Conservation (phyloP, 495 filamentous ascomycete genomes). For the Penicillium coprophilum region DNA sequence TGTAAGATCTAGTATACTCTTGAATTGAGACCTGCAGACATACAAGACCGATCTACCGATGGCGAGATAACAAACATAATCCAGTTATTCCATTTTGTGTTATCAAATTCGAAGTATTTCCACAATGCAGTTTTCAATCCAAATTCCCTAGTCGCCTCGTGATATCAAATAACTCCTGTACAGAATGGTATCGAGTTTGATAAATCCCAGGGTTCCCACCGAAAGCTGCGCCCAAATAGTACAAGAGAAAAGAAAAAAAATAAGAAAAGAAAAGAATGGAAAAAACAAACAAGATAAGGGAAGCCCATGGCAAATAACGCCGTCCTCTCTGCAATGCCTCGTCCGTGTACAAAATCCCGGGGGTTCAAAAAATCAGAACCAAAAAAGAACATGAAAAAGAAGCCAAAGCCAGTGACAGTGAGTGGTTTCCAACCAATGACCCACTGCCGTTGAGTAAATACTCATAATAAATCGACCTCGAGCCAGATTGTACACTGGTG, state of each 20-base stretch:
- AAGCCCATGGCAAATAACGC: conserved; percentile 25
- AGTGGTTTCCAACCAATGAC: conserved; percentile 3
- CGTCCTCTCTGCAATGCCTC: conserved; percentile 23
- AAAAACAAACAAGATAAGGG: neutral
- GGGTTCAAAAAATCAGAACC: conserved; percentile 9
- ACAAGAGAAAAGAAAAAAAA: conserved; percentile 20
- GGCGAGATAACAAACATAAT: neutral
- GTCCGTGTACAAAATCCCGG: conserved; percentile 24
- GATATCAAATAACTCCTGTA: conserved; percentile 34
- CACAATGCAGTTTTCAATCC: conserved; percentile 12
- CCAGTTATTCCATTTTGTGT: conserved; percentile 23
- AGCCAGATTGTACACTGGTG: neutral
- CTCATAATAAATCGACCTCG: neutral
- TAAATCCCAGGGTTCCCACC: conserved; percentile 22
- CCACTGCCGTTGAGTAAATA: neutral
- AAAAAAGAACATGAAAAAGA: conserved; percentile 6
- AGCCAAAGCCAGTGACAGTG: neutral
- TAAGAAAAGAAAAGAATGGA: conserved; percentile 5
- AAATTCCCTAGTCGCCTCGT: conserved; percentile 10
- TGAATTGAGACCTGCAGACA: neutral
- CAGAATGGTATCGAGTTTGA: conserved; percentile 48
- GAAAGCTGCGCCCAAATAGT: conserved; percentile 25
- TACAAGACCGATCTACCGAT: neutral
- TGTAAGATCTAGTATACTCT: neutral
- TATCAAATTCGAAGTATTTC: conserved; percentile 24